Percentiles rank a stretch among this genome's conserved stretches.
These are phyloP conservation scores for Aureobasidium sp. DNA, from an alignment of 2,329 filamentous ascomycete genomes.

Conservation along the genomic window DNA sequence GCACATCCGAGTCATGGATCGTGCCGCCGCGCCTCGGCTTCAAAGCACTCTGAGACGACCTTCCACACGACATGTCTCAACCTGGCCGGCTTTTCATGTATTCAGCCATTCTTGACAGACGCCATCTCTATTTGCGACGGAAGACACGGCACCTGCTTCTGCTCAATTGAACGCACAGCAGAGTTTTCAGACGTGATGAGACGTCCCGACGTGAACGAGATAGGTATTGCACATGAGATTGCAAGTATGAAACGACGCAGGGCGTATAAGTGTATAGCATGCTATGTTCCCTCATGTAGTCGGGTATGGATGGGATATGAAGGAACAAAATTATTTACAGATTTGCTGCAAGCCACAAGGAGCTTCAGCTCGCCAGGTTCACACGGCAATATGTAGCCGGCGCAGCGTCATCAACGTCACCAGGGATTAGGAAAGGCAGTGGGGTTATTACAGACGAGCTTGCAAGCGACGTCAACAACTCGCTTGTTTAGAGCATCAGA, in stretches of 20 bases:
- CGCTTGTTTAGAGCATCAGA: not conserved
- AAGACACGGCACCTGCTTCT: not conserved
- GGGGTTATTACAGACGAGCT: not conserved
- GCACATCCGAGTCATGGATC: conserved; percentile 6
- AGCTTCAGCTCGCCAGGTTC: conserved; percentile 3
- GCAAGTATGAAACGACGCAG: not conserved
- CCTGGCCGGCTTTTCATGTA: not conserved
- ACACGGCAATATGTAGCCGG: not conserved
- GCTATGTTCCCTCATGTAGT: not conserved
- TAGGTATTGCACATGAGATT: no score
- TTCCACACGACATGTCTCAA: not conserved
- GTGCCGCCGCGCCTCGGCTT: not conserved
- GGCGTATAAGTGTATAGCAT: not conserved
- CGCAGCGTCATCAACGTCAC: not conserved
- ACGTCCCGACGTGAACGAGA: not conserved
- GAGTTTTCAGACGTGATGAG: not conserved
- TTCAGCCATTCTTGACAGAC: not conserved
- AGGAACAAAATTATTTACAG: not conserved
- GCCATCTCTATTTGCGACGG: not conserved
- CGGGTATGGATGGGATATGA: not conserved
- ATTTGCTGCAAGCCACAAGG: not conserved
- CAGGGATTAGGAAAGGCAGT: not conserved
- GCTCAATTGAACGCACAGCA: not conserved
- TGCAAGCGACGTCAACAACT: not conserved
- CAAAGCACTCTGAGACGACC: not conserved